Conservation (phyloP, 345 rosid genomes). For the Combretum micranthum region DNA sequence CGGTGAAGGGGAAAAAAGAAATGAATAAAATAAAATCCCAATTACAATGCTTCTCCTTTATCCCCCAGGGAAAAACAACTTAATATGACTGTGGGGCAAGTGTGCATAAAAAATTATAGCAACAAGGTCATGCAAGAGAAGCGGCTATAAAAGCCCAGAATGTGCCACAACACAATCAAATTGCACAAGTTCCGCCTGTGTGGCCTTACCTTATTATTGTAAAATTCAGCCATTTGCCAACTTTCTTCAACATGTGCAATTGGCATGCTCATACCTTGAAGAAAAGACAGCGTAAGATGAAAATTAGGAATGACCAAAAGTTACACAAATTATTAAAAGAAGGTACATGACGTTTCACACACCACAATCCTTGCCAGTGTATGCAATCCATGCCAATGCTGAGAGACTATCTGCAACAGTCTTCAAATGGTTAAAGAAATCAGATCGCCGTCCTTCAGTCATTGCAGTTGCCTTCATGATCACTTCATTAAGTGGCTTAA, state of each 20-base stretch:
- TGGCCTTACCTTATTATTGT: constrained; percentile 74
- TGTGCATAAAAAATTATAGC: background rate
- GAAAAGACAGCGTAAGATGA: constrained; percentile 2
- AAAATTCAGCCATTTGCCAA: constrained; percentile 99
- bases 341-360: constrained; percentile 11
- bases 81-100: no score
- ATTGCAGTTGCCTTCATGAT: constrained; percentile 63
- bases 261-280: constrained; percentile 97
- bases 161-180: no score
- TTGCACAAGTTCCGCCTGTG: no score
- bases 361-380: constrained; percentile 91
- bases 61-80: no score
- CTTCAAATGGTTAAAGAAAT: constrained; percentile 86
- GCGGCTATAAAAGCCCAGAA: no score
- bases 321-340: background rate
- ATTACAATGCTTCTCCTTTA: no score
- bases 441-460: constrained; percentile 81
- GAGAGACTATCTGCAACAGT: constrained; percentile 69
- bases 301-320: constrained; percentile 6
- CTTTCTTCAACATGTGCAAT: constrained; percentile 95
- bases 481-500: constrained; percentile 78
- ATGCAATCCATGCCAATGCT: constrained; percentile 95
- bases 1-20: no score
- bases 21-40: no score
- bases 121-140: background rate